Evolutionary conservation across 768 basidiomycete species (phyloP), one percentile per base, ranked within the genome.

Genomic region (Tricholoma flavovirens): DNA sequence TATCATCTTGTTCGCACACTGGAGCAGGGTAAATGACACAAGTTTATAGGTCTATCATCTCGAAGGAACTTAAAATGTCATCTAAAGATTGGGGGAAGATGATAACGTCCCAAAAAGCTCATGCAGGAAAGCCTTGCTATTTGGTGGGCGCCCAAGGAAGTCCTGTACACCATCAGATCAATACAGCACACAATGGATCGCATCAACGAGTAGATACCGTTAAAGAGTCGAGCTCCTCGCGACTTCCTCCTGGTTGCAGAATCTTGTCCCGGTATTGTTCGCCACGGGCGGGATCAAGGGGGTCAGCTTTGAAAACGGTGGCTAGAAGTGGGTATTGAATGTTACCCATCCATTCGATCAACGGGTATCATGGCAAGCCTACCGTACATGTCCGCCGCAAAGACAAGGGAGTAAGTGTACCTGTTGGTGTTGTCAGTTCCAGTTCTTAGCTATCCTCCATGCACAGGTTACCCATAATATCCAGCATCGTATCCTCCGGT

Each of bases 241-340:
- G 80, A 59, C 85, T 88, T 24, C 88, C 90, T 22, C 92, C 90
- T 7, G 81, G 80, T 30, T 72, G 69, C 15, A 94, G 76, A 58
- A 95, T 93, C 68, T 84, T 84, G 57, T 88, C 79, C 2, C 90
- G 81, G 67, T 94, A 95, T 22, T 69, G 73, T 59, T 77, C 73
- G 3, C 92, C 90, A 14, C 82, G 80, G 21, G 68, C 72, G 0
- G 87, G 83, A 64, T 86, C 82, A 55, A 94, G 75, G 17, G 90
- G 90, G 62, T 89, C 87, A 29, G 76, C 74, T 64, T 88, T 86
- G 75, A 94, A 94, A n/a, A 93, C 80, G 1, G 89, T 87, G 22
- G 80, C 78, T 81, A 61, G 8, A 38, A 17, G 43, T 29, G 10
- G 24, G 12, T 32, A n/a, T 49, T 30, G 14, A n/a, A 51, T 8